Base-by-base conservation (phyloP, 2,329 filamentous ascomycete genomes). In the Celoporthe dispersa region DNA sequence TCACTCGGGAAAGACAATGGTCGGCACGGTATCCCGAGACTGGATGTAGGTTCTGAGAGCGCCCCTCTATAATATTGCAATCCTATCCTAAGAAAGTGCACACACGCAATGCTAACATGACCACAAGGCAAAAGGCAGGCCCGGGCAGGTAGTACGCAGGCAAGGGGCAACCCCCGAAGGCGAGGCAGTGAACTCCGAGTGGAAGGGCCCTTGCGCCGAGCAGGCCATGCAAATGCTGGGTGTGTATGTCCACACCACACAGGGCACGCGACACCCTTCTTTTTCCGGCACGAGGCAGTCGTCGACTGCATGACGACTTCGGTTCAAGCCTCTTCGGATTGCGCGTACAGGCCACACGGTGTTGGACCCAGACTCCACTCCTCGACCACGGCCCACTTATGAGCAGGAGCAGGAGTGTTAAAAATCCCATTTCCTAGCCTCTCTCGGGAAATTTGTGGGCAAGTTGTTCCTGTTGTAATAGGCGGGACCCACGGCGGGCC, bases 231-330 rank as follows among this genome's bases (percentile, higher is more conserved):
- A 31, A 19, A 62, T 28, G 25, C 28, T 60, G 31, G 2, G 1
- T n/a, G n/a, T n/a, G 5, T 35, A 19, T 35, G 28, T 60, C 31
- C 12, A 31, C 31, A 44, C 31, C 12, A 31, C 31, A 44, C 60
- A 28, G 25, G 14, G 39, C 61, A 64, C 61, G 61, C 39, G 61
- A 44, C 61, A 44, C 14, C 25, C 28, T 64, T 44, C 61, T 41
- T 14, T 44, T 44, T 31, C 51, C 16, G 37, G 37, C 25, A 48
- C n/a, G 25, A 4, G 37, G 37, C 14, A 64, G 60, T 44, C 37
- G 61, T 44, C n/a, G 39, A 48, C 28, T 31, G 37, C 37, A 64
- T 64, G 61, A 64, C 61, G 25, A 64, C 35, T n/a, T 25, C 22
- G 9, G 19, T 33, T 16, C 28, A 59, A 59, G 55, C 55, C 55